These are phyloP conservation scores for Periconia sp. DNA, from an alignment of 2,329 filamentous ascomycete species.

Conservation along the genomic window DNA sequence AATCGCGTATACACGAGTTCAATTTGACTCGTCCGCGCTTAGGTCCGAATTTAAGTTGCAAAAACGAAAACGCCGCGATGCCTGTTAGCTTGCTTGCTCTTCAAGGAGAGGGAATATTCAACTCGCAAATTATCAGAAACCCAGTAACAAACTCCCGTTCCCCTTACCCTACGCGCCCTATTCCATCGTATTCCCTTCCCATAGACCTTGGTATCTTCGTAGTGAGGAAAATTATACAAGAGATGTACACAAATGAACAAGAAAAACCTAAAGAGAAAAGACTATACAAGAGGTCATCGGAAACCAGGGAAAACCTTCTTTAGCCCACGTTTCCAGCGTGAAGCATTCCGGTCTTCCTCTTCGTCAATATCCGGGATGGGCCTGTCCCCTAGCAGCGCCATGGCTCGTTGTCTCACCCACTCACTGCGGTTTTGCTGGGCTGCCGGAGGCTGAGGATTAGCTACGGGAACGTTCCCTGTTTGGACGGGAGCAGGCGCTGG, in stretches of 20 bases:
- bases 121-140: too few relatives aligned
- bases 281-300: slow-evolving; percentile 10
- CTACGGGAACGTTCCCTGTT: background rate
- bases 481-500: slow-evolving; percentile 4
- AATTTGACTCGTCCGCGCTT: too few relatives aligned
- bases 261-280: background rate
- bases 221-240: background rate
- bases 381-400: slow-evolving; percentile 45
- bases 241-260: too few relatives aligned
- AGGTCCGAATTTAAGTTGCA: too few relatives aligned
- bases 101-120: too few relatives aligned
- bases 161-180: background rate
- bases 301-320: slow-evolving; percentile 40
- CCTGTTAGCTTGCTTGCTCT: too few relatives aligned
- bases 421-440: slow-evolving; percentile 40
- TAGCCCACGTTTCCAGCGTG: slow-evolving; percentile 31
- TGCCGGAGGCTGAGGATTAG: slow-evolving; percentile 5
- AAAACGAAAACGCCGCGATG: too few relatives aligned
- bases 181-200: background rate
- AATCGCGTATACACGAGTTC: too few relatives aligned
- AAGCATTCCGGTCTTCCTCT: slow-evolving; percentile 22
- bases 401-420: slow-evolving; percentile 49
- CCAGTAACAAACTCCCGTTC: background rate
- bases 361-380: slow-evolving; percentile 18
- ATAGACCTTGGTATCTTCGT: slow-evolving; percentile 7